Evolutionary conservation across 108 stramenopile species (phyloP).

Genomic region (Cylindrotheca fusiformis): DNA sequence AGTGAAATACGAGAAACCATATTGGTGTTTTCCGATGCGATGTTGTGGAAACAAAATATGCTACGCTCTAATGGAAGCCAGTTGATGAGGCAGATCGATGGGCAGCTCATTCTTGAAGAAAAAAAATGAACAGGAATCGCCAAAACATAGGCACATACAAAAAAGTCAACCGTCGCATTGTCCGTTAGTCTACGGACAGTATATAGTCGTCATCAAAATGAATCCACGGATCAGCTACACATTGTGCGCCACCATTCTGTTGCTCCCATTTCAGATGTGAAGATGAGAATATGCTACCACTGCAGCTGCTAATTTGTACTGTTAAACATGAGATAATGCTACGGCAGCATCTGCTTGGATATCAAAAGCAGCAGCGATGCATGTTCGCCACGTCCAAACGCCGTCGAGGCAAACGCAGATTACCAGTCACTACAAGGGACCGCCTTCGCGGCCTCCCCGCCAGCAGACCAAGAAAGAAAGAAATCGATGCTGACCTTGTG

Average conservation of each 20-base stretch:
- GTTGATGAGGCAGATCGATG: too few relatives aligned
- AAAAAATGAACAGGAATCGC: too few relatives aligned
- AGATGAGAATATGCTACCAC: not conserved
- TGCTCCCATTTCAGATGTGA: too few relatives aligned
- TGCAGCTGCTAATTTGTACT: not conserved
- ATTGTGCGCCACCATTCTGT: too few relatives aligned
- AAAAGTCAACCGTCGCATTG: not conserved
- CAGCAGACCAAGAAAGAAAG: not conserved
- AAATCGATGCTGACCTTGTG: constrained; percentile 7
- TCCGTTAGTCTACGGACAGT: not conserved
- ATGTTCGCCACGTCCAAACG: not conserved
- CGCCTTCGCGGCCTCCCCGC: not conserved
- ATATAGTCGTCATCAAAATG: too few relatives aligned
- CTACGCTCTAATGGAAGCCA: too few relatives aligned
- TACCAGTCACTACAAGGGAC: not conserved
- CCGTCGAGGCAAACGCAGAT: not conserved
- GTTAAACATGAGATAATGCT: not conserved
- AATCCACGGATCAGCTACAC: too few relatives aligned
- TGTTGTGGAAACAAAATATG: too few relatives aligned
- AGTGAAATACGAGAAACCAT: too few relatives aligned
- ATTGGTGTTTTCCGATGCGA: too few relatives aligned
- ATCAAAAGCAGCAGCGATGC: not conserved
- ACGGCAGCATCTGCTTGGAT: not conserved
- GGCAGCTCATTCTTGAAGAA: too few relatives aligned
- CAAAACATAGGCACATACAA: not conserved